phyloP scores from a whole-genome alignment of 2,329 filamentous ascomycete species.

The Hypoxylon rubiginosum region DNA sequence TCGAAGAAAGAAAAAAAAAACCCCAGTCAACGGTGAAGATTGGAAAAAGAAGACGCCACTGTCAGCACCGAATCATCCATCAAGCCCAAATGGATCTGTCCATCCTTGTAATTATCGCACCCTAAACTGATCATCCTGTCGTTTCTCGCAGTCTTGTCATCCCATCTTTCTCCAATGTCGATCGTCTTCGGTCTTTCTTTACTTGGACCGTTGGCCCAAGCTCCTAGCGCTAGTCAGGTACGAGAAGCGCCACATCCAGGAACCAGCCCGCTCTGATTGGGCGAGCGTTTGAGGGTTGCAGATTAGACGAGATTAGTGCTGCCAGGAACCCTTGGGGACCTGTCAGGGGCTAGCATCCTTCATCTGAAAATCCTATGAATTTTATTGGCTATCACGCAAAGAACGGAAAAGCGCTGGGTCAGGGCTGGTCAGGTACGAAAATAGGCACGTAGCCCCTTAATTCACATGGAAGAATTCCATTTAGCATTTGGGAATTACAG shows the following conservation, averaged over 20 bases:
- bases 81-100: conserved; percentile 5
- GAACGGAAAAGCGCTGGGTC: conserved; percentile 8
- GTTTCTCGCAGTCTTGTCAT: conserved; percentile 6
- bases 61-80: conserved; percentile 28
- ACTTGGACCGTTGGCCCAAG: conserved; percentile 31
- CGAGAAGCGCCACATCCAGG: conserved; percentile 39
- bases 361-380: too few species aligned
- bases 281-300: conserved; percentile 19
- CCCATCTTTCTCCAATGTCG: conserved; percentile 27
- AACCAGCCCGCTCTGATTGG: conserved; percentile 40
- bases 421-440: conserved; percentile 32
- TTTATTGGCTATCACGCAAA: conserved; percentile 30
- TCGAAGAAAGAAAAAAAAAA: background rate
- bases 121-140: conserved; percentile 9
- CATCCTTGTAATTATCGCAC: conserved; percentile 24
- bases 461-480: conserved; percentile 15
- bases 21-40: conserved; percentile 15
- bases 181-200: conserved; percentile 40
- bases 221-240: conserved; percentile 43
- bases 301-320: conserved; percentile 43
- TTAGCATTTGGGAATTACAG: background rate
- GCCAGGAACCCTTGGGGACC: conserved; percentile 15
- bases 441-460: conserved; percentile 32
- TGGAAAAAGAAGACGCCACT: conserved; percentile 5
- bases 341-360: conserved; percentile 28